phyloP scores from a whole-genome alignment of 129 eudicot species.

The Rutidosis leptorrhynchoides region DNA sequence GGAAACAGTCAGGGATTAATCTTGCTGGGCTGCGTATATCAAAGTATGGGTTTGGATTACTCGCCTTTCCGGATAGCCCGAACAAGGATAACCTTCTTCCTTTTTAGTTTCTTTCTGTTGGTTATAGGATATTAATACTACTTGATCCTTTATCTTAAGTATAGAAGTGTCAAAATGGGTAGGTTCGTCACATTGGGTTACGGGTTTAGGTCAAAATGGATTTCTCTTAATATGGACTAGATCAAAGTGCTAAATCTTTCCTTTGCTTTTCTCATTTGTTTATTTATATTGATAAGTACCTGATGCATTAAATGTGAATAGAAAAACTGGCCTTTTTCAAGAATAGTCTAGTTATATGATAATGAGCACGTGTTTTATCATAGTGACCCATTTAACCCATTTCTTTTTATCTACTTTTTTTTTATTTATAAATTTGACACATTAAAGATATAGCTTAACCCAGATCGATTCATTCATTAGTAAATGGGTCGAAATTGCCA shows the following conservation, averaged over 20 bases:
- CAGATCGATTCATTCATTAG: not conserved
- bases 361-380: too few relatives aligned
- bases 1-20: too few relatives aligned
- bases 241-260: not conserved
- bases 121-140: not conserved
- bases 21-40: too few relatives aligned
- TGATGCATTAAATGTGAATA: not conserved
- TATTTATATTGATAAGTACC: not conserved
- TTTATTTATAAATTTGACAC: too few relatives aligned
- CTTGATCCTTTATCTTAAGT: not conserved
- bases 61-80: too few relatives aligned
- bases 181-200: not conserved
- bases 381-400: not conserved
- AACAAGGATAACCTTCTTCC: too few relatives aligned
- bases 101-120: not conserved
- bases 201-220: not conserved
- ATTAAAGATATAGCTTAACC: not conserved
- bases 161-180: not conserved
- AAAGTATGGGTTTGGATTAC: too few relatives aligned
- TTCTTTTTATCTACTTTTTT: too few relatives aligned
- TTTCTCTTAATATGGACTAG: not conserved
- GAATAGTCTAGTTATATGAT: not conserved
- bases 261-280: not conserved
- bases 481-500: not conserved
- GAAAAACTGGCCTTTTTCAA: not conserved